Conservation (phyloP, 108 stramenopile species). For the Bacterosira constricta region DNA sequence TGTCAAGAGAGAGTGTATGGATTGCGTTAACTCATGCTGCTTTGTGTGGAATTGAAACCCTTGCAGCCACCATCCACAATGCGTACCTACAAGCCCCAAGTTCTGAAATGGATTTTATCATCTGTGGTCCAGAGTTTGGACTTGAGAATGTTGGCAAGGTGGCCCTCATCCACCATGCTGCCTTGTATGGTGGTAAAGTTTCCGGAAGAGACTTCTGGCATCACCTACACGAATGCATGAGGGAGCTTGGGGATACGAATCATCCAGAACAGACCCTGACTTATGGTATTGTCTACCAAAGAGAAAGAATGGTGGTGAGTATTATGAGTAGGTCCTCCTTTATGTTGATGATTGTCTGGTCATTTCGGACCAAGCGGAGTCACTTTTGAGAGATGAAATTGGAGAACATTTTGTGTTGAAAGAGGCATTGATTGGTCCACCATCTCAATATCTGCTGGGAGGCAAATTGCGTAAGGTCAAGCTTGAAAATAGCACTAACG, state of each 20-base stretch:
- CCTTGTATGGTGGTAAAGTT: constrained; percentile 54
- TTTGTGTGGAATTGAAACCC: background rate
- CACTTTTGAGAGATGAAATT: constrained; percentile 29
- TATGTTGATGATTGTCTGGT: constrained; percentile 44
- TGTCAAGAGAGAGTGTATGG: constrained; percentile 5
- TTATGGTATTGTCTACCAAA: constrained; percentile 34
- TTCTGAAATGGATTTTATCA: constrained; percentile 24
- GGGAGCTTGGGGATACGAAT: constrained; percentile 37
- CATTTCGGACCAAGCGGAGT: constrained; percentile 5
- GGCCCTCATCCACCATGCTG: constrained; percentile 32
- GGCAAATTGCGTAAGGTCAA: constrained; percentile 33
- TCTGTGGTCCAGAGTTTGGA: constrained; percentile 46
- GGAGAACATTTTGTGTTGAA: constrained; percentile 45
- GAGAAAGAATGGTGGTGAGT: constrained; percentile 28
- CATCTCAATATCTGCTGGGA: constrained; percentile 51
- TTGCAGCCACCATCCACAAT: constrained; percentile 18
- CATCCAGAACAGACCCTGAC: constrained; percentile 48
- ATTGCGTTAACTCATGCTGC: constrained; percentile 10
- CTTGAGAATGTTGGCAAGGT: constrained; percentile 33
- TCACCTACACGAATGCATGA: constrained; percentile 45
- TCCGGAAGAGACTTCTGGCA: constrained; percentile 37
- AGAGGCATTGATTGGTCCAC: constrained; percentile 43
- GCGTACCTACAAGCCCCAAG: constrained; percentile 30
- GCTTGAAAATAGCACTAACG: constrained; percentile 18
- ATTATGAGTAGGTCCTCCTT: constrained; percentile 43